Percentiles rank a stretch among this genome's conserved stretches.
Conservation (phyloP, 208 protist species). For the Trypanosoma conorhini region DNA sequence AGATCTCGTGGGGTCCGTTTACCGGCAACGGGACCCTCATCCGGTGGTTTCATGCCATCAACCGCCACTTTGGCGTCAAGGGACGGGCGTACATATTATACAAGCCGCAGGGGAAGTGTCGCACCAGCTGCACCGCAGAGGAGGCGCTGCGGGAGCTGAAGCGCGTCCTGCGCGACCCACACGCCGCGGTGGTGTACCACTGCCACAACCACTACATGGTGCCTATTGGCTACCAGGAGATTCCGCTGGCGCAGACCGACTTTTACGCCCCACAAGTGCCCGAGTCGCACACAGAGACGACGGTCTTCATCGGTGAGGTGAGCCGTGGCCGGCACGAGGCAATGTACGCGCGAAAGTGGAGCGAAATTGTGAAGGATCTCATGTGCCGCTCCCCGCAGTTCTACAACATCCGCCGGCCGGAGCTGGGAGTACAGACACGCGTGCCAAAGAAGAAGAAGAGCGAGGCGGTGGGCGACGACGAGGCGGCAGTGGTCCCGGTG, state of each 20-base stretch:
- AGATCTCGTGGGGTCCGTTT: constrained; percentile 90
- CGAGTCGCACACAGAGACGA: constrained; percentile 61
- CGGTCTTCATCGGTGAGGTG: constrained; percentile 90
- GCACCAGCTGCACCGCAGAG: constrained; percentile 58
- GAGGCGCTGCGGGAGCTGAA: constrained; percentile 66
- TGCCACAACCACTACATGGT: constrained; percentile 95
- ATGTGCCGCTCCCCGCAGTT: constrained; percentile 71
- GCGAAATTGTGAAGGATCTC: constrained; percentile 81
- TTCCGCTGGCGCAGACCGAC: constrained; percentile 66
- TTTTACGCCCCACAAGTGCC: constrained; percentile 61
- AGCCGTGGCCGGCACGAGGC: constrained; percentile 85
- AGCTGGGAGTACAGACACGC: constrained; percentile 76
- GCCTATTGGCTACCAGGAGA: constrained; percentile 89
- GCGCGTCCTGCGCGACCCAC: constrained; percentile 56
- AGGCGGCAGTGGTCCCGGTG: neutral
- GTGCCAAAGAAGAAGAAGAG: constrained; percentile 36
- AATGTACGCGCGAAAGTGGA: constrained; percentile 85
- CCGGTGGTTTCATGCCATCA: constrained; percentile 91
- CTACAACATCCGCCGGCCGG: constrained; percentile 89
- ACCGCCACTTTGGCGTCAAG: constrained; percentile 62
- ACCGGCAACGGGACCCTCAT: constrained; percentile 92
- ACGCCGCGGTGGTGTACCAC: constrained; percentile 91
- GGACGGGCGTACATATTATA: constrained; percentile 80
- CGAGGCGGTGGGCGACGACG: neutral
- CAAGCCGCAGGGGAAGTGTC: constrained; percentile 71